Conservation (phyloP, 2,329 filamentous ascomycete genomes). For the Exophiala oligosperma region DNA sequence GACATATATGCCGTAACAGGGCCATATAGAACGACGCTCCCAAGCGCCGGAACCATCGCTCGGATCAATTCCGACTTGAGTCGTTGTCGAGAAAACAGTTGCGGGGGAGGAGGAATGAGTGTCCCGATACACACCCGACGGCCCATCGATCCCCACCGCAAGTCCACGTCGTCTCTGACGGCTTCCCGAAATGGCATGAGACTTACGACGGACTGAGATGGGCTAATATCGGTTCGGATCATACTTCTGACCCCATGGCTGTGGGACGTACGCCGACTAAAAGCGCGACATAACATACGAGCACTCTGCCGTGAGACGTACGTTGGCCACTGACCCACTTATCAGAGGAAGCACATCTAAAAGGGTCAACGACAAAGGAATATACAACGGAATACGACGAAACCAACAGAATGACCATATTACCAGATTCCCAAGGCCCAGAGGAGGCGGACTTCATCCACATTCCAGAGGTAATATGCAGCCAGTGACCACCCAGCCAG, state of each 20-base stretch:
- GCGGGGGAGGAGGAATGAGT: not conserved
- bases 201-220: not conserved
- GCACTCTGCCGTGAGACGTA: too few relatives aligned
- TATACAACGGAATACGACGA: not conserved
- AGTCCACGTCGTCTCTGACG: not conserved
- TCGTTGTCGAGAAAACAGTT: not conserved
- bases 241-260: not conserved
- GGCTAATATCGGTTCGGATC: slow-evolving; percentile 8
- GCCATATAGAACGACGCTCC: not conserved
- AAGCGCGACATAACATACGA: too few relatives aligned
- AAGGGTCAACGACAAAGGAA: not conserved
- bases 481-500: not conserved
- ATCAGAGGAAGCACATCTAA: not conserved
- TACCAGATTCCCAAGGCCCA: slow-evolving; percentile 37
- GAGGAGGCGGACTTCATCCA: slow-evolving; percentile 32
- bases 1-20: not conserved
- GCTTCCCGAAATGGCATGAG: too few relatives aligned
- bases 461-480: slow-evolving; percentile 17
- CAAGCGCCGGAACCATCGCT: not conserved
- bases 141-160: not conserved
- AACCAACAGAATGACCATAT: slow-evolving; percentile 36
- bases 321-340: too few relatives aligned
- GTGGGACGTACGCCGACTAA: not conserved
- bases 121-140: slow-evolving; percentile 21
- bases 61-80: not conserved